Evolutionary conservation across 2,329 filamentous ascomycete species (phyloP), one percentile per base, ranked within the genome.

Genomic region (Parafenestella ontariensis): DNA sequence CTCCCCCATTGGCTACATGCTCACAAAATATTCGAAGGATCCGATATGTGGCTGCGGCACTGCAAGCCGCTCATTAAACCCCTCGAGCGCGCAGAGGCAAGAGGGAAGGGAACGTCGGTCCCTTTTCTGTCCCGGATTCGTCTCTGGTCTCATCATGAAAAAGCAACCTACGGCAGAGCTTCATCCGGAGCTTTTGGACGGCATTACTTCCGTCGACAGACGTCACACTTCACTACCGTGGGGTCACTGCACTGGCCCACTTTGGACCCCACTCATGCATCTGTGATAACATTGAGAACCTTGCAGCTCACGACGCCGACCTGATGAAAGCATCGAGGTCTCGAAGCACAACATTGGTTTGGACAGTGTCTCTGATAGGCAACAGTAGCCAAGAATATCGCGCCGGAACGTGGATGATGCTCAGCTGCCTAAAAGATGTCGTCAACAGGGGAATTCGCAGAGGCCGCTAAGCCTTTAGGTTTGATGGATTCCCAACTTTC

Each of bases 1-100:
- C 34, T 52, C 33, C 21, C 46, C 54, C 26, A 67, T 66, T 67
- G 64, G 64, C 52, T 46, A 29, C 23, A 21, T 46, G 21, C 23
- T 28, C 24, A n/a, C n/a, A n/a, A n/a, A 47, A 53, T 55, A 51
- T 59, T 39, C 11, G 17, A 44, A 60, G 52, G 54, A 42, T 50
- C 47, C 40, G 50, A 52, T 46, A 46, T 51, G 43, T 52, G 51
- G 56, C 58, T 64, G 60, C 49, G 41, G 42, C 54, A 48, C 55
- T 52, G 59, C 59, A 62, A 51, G 47, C 58, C 54, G 47, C 44
- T 44, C 43, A 29, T 34, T 29, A 42, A 46, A 51, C 51, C 46
- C 50, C 52, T 53, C 49, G 39, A 52, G 40, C 48, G 24, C 26
- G 43, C 48, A 37, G 9, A 26, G 31, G 42, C 17, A 23, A 34